These are phyloP conservation scores for Saccharomyces kudriavzevii DNA, from an alignment of 805 yeast species.

Conservation along the genomic window DNA sequence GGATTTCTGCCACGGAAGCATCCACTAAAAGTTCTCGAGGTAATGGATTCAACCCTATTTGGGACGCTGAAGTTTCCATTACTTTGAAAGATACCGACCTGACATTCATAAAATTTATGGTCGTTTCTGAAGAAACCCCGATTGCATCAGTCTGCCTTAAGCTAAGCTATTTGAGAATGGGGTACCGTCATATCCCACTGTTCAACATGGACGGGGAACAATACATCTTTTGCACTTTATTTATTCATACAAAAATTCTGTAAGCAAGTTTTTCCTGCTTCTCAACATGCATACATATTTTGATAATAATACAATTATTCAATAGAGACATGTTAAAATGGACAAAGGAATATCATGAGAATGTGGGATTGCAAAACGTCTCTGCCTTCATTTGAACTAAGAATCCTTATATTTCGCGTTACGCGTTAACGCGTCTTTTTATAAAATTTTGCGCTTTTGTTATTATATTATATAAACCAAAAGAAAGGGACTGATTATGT, in stretches of 20 bases:
- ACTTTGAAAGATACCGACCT: slow-evolving; percentile 34
- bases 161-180: slow-evolving; percentile 56
- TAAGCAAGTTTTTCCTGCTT: not conserved
- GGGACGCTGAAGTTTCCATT: slow-evolving; percentile 55
- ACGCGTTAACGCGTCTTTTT: not conserved
- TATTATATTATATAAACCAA: not conserved
- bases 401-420: not conserved
- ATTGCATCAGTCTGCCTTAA: slow-evolving; percentile 58
- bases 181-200: slow-evolving; percentile 76
- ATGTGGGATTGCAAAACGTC: not conserved
- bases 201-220: slow-evolving; percentile 78
- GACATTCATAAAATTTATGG: slow-evolving; percentile 48
- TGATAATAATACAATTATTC: not conserved
- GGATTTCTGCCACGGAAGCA: slow-evolving; percentile 8
- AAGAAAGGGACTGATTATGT: not conserved
- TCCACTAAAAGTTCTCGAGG: slow-evolving; percentile 35
- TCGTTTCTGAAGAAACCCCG: slow-evolving; percentile 36
- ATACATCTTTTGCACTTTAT: slow-evolving; percentile 49
- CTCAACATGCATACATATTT: not conserved
- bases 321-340: not conserved
- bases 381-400: not conserved
- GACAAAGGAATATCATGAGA: not conserved
- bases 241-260: slow-evolving; percentile 28
- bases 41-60: slow-evolving; percentile 83
- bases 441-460: not conserved